Conservation (phyloP, 176 grass and related monocot species). For the Aegilops umbellulata region DNA sequence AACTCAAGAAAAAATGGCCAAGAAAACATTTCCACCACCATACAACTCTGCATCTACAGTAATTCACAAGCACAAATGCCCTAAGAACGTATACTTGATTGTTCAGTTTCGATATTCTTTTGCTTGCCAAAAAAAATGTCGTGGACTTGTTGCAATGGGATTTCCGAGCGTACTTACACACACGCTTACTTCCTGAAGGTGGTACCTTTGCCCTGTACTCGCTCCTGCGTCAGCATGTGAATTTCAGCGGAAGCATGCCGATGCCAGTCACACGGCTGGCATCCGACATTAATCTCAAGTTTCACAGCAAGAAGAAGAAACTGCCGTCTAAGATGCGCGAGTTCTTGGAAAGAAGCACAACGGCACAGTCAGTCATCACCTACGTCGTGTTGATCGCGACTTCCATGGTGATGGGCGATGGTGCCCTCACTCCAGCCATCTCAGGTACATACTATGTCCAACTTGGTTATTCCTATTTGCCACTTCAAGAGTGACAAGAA, state of each 20-base stretch:
- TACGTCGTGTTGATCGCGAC: slow-evolving; percentile 62
- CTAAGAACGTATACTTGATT: not conserved
- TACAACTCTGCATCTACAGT: not conserved
- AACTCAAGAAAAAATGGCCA: not conserved
- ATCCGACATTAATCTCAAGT: slow-evolving; percentile 62
- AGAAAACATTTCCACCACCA: not conserved
- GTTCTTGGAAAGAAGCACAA: slow-evolving; percentile 58
- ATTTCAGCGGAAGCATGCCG: slow-evolving; percentile 67
- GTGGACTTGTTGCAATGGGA: not conserved
- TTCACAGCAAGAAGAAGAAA: slow-evolving; percentile 45
- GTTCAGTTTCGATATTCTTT: not conserved
- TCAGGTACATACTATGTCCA: slow-evolving; percentile 74
- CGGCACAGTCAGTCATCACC: slow-evolving; percentile 53
- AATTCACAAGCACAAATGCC: not conserved
- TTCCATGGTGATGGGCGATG: slow-evolving; percentile 83
- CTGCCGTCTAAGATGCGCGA: slow-evolving; percentile 35
- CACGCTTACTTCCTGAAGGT: slow-evolving; percentile 32
- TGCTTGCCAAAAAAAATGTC: not conserved
- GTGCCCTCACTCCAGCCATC: slow-evolving; percentile 78
- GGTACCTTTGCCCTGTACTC: slow-evolving; percentile 91
- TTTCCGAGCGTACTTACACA: not conserved
- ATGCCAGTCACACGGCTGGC: slow-evolving; percentile 47
- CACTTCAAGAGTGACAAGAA: not conserved
- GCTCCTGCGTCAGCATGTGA: slow-evolving; percentile 63
- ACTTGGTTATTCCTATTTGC: not conserved